Evolutionary conservation across 768 basidiomycete species (phyloP), one percentile per base, ranked within the genome.

Genomic region (Tylopilus sp.): DNA sequence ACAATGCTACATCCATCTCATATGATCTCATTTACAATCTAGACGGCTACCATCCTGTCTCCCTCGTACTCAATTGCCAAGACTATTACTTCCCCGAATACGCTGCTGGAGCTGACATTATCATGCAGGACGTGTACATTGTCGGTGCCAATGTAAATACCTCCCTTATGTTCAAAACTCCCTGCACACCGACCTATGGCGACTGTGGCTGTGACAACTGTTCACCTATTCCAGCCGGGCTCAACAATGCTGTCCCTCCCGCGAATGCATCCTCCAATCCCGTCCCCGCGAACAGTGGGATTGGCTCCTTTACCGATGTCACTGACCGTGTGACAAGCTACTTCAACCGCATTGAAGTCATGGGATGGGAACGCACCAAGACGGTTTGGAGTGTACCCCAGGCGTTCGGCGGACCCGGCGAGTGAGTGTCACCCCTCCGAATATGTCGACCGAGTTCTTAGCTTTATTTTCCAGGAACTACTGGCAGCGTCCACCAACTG

Each of bases 311-410:
- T 55, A 76, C 80, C 46, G 89, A 91, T 58, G 84, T 90, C 57
- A 79, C 81, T 8, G 74, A 71, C 1, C 74, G 89, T 28, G 82
- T 89, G 76, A 84, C 87, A 48, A 76, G 83, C 54, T 89, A 83
- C 69, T 66, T 69, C 28, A 70, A 82, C 41, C 75, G 87, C 12
- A 68, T 85, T 24, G 74, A 79, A 60, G 73, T 76, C 45, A 76
- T 83, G 41, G 86, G 85, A 4, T 86, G 86, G 82, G 84, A 83
- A 55, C 72, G 81, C 17, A 81, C 78, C 10, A 84, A 87, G 61
- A 75, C 82, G 3, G 76, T 89, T 4, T 92, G 89, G 89, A 81
- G 82, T 6, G 87, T 90, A 0, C 85, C 88, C 3, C 89, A 91
- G 66, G 87, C 79, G 2, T 91, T 91, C 57, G 86, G 87, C 31